Evolutionary conservation across 1,284 basidiomycete genomes (phyloP), one percentile per base, ranked within the genome.

Genomic region (Hemileccinum hortonii): DNA sequence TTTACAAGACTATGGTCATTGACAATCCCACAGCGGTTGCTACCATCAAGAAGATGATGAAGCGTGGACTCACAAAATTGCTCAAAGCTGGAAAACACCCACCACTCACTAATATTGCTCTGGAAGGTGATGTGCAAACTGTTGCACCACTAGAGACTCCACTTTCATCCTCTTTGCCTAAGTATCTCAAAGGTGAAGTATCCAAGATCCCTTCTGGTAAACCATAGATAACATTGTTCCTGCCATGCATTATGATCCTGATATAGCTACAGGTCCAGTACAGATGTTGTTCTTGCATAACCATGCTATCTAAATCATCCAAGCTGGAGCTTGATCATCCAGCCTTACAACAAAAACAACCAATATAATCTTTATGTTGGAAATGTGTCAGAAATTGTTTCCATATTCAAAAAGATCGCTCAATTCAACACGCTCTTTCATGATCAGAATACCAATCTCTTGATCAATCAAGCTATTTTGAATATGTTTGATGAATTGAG

Each of bases 381-480:
- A 98, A 74, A 92, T 75, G 96, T 95, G 86, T 88, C 90, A 48
- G 96, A 98, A 74, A 92, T 99, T 56, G 92, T 99, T 58, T 90
- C 90, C 44, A 94, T 98, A 32, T 98, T 99, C 83, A 99, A 98
- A 78, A 95, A 98, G 69, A 98, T 99, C 58, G 95, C 96, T 0
- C 92, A 96, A 69, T 81, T 98, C 49, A 98, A 97, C 73, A 94
- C 95, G 1, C 84, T 98, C 57, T 98, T 99, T 86, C 89, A 96
- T 47, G 96, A 98, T 74, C 96, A 98, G 71, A 97, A 96, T 59
- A 93, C 92, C 61, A 96, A 95, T 71, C 98, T 98, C 72, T 92
- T 90, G 19, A 96, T 97, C 72, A 93, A 92, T 67, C 94, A 97
- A 70, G 87, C 93, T 45, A 90, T 94, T 6, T 85, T 92, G n/a